Base-by-base conservation (phyloP, 192 early-diverging fungal species). In the Entomortierella beljakovae region DNA sequence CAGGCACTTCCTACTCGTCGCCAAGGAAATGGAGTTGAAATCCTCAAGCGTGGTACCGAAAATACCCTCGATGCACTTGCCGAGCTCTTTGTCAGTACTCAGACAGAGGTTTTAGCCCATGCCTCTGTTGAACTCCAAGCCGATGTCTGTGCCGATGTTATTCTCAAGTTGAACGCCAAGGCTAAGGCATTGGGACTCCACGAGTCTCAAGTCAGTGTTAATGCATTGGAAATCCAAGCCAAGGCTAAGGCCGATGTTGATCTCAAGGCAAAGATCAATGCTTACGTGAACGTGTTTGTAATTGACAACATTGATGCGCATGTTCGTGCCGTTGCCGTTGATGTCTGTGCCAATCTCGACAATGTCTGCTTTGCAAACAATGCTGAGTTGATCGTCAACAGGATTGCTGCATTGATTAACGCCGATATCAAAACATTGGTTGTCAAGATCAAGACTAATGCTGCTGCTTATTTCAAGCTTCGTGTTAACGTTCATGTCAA, bases 281-380 rank as follows among this genome's bases (percentile, higher is more conserved):
- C 49, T n/a, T 25, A 73, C 1, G 32, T 68, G 9, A 23, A 75
- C 1, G 64, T 51, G 0, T 9, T 49, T 1, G 72, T 75, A 2
- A 46, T 67, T 57, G 72, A 57, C 72, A 61, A 75, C n/a, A 68
- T 75, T 56, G 64, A 51, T 40, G 72, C 58, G 20, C 72, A 75
- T 68, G 72, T 75, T 13, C 50, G 35, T 9, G 43, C 42, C 1
- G 64, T 57, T 22, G 64, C 61, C n/a, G 9, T 0, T 20, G 6
- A 40, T 1, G 3, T 68, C 64, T 75, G 72, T 59, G 42, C 57
- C 52, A 20, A 25, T 3, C 23, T 46, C 6, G 63, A 64, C 51
- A 10, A 67, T 23, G 43, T 9, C 11, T 75, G 72, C 59, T 35
- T 75, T 16, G 51, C 49, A 31, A 51, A 53, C 58, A 68, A 75